These are phyloP conservation scores for Hysterangium stoloniferum DNA, from an alignment of 768 basidiomycete genomes.

Conservation along the genomic window DNA sequence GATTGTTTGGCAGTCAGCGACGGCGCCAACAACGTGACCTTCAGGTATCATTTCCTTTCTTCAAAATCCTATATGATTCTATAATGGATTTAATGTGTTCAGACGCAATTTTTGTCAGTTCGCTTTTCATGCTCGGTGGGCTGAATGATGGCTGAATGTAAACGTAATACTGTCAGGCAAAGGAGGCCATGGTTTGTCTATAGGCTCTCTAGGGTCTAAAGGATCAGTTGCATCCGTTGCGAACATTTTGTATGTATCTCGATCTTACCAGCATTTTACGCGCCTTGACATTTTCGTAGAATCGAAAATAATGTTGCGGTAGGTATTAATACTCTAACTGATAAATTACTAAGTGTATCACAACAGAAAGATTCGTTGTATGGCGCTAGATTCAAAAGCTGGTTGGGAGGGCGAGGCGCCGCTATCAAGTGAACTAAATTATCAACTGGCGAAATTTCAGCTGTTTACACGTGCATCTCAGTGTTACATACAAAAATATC, in stretches of 20 bases:
- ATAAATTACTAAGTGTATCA: too few relatives aligned
- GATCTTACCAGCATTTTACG: neutral
- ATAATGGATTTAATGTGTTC: neutral
- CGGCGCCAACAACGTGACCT: constrained; percentile 48
- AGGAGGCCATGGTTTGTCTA: constrained; percentile 52
- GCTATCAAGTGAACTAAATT: constrained; percentile 39
- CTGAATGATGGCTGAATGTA: too few relatives aligned
- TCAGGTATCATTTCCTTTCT: constrained; percentile 6
- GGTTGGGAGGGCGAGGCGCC: constrained; percentile 53
- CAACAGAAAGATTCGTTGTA: constrained; percentile 45
- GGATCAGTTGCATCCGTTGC: constrained; percentile 48
- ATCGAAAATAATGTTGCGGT: constrained; percentile 26
- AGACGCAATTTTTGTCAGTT: constrained; percentile 3
- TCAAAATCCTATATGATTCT: neutral
- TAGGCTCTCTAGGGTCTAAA: constrained; percentile 37
- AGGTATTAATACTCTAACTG: too few relatives aligned
- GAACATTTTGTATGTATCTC: constrained; percentile 39
- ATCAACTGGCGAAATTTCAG: neutral
- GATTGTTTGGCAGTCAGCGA: constrained; percentile 54
- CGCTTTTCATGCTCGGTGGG: neutral
- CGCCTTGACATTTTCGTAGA: neutral
- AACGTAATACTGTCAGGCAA: too few relatives aligned
- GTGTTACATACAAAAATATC: constrained; percentile 55
- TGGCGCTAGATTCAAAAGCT: constrained; percentile 61
- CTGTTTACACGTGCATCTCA: constrained; percentile 16